Conservation (phyloP, 495 filamentous ascomycete genomes). For the Aspergillus sparsus region DNA sequence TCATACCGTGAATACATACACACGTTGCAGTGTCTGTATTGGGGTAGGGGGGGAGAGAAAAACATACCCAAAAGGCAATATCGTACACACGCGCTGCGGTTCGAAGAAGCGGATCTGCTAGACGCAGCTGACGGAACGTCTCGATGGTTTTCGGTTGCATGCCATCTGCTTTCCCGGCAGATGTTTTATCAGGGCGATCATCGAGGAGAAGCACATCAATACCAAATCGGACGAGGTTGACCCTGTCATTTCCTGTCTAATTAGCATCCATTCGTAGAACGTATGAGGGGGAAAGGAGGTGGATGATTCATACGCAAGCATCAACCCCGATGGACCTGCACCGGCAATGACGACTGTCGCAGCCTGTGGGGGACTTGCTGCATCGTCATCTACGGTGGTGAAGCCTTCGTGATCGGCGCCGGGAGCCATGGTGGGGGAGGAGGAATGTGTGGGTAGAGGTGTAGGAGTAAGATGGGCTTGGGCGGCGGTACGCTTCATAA, state of each 20-base stretch:
- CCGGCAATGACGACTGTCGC: slow-evolving; percentile 67
- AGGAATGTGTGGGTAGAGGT: not conserved
- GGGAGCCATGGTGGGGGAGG: slow-evolving; percentile 30
- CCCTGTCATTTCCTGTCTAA: slow-evolving; percentile 1
- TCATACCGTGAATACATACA: not conserved
- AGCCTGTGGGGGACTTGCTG: slow-evolving; percentile 20
- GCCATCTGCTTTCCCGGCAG: slow-evolving; percentile 75
- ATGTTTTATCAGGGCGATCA: slow-evolving; percentile 66
- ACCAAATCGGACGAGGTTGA: slow-evolving; percentile 64
- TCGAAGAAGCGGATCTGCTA: slow-evolving; percentile 62
- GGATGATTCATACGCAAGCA: slow-evolving; percentile 58
- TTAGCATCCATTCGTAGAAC: slow-evolving; percentile 3
- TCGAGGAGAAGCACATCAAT: slow-evolving; percentile 72
- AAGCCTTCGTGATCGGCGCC: slow-evolving; percentile 32
- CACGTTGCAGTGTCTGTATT: not conserved
- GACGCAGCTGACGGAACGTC: slow-evolving; percentile 66
- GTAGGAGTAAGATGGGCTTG: not conserved
- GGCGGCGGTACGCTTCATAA: slow-evolving; percentile 12
- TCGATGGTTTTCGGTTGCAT: slow-evolving; percentile 79
- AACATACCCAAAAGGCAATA: slow-evolving; percentile 67
- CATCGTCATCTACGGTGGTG: not conserved
- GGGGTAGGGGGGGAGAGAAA: not conserved
- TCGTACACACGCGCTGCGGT: slow-evolving; percentile 68
- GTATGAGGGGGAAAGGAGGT: not conserved
- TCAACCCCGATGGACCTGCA: slow-evolving; percentile 69